Evolutionary conservation across 2,329 filamentous ascomycete species (phyloP).

Genomic region (Penicillium expansum): DNA sequence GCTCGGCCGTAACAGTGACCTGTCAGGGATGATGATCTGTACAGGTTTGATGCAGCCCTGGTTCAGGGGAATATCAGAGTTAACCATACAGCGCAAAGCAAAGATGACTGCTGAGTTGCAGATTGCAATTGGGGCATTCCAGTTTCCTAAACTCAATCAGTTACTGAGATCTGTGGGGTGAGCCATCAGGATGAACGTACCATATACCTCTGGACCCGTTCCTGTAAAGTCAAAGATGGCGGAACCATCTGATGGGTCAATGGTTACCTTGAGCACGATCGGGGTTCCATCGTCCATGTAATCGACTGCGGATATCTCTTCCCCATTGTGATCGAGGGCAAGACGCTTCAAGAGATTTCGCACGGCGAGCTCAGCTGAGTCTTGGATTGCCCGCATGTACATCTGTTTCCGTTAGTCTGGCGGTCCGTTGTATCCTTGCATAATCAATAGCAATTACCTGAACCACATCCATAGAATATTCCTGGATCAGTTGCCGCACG

Average conservation of each 20-base stretch:
- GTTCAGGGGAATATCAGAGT: slow-evolving; percentile 73
- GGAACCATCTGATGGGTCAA: slow-evolving; percentile 64
- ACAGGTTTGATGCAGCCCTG: slow-evolving; percentile 75
- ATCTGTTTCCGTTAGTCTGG: background rate
- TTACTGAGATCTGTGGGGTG: background rate
- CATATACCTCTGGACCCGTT: slow-evolving; percentile 67
- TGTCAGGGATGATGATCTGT: slow-evolving; percentile 66
- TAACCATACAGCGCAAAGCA: slow-evolving; percentile 71
- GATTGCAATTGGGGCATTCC: slow-evolving; percentile 72
- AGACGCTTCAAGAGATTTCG: slow-evolving; percentile 66
- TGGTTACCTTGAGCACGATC: slow-evolving; percentile 67
- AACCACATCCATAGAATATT: slow-evolving; percentile 70
- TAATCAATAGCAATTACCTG: slow-evolving; percentile 48
- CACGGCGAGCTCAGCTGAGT: slow-evolving; percentile 70
- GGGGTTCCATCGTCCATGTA: slow-evolving; percentile 79
- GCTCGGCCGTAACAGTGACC: slow-evolving; percentile 68
- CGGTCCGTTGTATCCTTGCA: background rate
- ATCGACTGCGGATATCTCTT: slow-evolving; percentile 65
- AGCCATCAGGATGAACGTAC: background rate
- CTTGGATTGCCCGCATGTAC: slow-evolving; percentile 74
- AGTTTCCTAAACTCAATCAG: slow-evolving; percentile 51
- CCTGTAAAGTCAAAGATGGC: slow-evolving; percentile 72
- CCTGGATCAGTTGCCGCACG: slow-evolving; percentile 66
- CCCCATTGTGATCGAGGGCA: slow-evolving; percentile 38
- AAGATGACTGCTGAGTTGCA: slow-evolving; percentile 78